phyloP scores from a whole-genome alignment of 1,284 basidiomycete genomes.

The Malassezia nana region DNA sequence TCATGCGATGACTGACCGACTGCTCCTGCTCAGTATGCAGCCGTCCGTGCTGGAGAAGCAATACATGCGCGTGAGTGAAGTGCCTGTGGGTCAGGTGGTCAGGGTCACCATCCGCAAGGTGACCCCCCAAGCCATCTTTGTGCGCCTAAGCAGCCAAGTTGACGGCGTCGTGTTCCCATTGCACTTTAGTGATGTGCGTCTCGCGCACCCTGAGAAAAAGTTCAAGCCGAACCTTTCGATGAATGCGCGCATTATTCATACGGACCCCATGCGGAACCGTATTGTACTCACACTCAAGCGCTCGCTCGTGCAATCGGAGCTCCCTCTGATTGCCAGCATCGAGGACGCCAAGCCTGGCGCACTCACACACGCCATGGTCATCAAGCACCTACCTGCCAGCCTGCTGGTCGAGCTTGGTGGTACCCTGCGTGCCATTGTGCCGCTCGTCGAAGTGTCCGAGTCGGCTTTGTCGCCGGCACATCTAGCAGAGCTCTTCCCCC shows the following conservation, averaged over 20 bases:
- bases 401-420: conserved; percentile 57
- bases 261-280: conserved; percentile 71
- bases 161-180: conserved; percentile 88
- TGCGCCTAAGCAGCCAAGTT: conserved; percentile 39
- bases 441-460: conserved; percentile 32
- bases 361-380: conserved; percentile 72
- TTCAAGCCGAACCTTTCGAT: conserved; percentile 76
- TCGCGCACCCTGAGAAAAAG: conserved; percentile 63
- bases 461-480: conserved; percentile 19
- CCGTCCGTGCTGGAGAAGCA: conserved; percentile 72
- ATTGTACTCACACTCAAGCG: conserved; percentile 86
- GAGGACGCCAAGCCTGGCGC: conserved; percentile 60
- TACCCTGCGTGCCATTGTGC: conserved; percentile 72
- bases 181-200: conserved; percentile 74
- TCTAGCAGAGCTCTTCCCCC: conserved; percentile 60
- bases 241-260: conserved; percentile 78
- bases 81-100: conserved; percentile 50
- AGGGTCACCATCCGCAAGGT: conserved; percentile 34
- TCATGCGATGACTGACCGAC: conserved; percentile 74
- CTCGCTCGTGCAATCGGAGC: conserved; percentile 67
- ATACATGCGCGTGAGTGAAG: conserved; percentile 75
- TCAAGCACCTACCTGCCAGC: conserved; percentile 28
- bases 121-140: conserved; percentile 35
- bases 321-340: conserved; percentile 57
- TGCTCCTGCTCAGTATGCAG: conserved; percentile 75